Conservation (phyloP, 2,329 filamentous ascomycete genomes). For the Xylaria arbuscula region DNA sequence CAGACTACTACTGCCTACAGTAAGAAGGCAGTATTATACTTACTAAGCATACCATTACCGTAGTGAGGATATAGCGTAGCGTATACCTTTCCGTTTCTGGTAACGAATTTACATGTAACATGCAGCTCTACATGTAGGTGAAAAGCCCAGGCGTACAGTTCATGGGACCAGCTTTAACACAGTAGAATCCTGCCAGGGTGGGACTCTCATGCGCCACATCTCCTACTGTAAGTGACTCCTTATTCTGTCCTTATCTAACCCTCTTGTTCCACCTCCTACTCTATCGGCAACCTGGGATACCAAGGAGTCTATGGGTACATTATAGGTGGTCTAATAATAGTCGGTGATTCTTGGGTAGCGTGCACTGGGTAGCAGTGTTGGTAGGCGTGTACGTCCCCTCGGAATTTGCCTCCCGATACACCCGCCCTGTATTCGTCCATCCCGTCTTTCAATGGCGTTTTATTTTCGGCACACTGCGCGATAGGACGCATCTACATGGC, state of each 20-base stretch:
- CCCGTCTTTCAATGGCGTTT: background rate
- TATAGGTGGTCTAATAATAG: slow-evolving; percentile 15
- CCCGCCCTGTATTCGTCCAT: background rate
- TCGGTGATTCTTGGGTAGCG: background rate
- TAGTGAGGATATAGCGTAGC: background rate
- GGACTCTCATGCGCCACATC: slow-evolving; percentile 1
- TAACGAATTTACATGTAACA: background rate
- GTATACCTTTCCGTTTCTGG: background rate
- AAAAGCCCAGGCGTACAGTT: background rate
- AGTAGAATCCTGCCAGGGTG: background rate
- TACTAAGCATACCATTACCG: background rate
- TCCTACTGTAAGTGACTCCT: too few relatives aligned
- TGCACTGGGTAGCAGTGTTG: background rate
- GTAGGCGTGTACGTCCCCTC: slow-evolving; percentile 9
- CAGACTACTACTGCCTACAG: slow-evolving; percentile 1
- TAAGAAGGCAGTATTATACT: slow-evolving; percentile 4
- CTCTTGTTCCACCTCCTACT: background rate
- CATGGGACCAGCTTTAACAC: background rate
- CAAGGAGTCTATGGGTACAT: background rate
- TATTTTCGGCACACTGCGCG: slow-evolving; percentile 12
- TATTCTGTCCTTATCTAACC: background rate
- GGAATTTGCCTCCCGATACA: slow-evolving; percentile 25
- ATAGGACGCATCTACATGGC: background rate
- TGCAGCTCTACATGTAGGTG: too few relatives aligned
- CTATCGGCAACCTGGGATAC: background rate